Base-by-base conservation (phyloP, 2,329 filamentous ascomycete species). In the Fusarium subtropicale region DNA sequence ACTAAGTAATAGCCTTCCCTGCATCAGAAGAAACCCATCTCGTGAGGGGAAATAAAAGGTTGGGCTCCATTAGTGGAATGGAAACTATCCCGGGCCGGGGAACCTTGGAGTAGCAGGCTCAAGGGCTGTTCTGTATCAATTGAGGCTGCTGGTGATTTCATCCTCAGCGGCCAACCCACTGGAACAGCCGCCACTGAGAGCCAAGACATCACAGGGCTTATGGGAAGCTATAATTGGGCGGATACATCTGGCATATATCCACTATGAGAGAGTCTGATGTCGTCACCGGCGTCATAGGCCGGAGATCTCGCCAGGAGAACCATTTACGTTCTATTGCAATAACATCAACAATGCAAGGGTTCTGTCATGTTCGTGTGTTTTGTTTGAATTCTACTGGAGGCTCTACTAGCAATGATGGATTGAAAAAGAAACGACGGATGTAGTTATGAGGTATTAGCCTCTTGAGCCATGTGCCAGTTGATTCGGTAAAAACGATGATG, bases 261-360 rank as follows among this genome's bases (percentile, higher is more conserved):
- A 51, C 60, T 67, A 42, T 54, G 5, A 11, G 41, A 41, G 41
- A 52, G 36, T 46, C 68, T 76, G 70, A 76, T 74, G 74, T 76
- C 74, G 66, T 68, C 61, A 56, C 62, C 42, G 63, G 71, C 74
- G 74, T 76, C 74, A 76, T 76, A 74, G 60, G 54, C 38, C 52
- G 60, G 68, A 72, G 69, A 71, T 72, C 66, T 71, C 57, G 57
- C 31, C 56, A 53, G 47, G 44, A 64, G 66, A 53, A 67, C 57
- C 31, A 56, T 68, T 67, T 58, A 48, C 28, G 13, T 31, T n/a
- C 38, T 38, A 58, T 51, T 12, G n/a, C 28, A 45, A 39, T 39
- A 45, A 46, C 28, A 47, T 46, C 34, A 36, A 45, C 38, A 51
- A 54, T 55, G 47, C 50, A 70, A 51, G 47, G 45, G 47, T 70